These are phyloP conservation scores for Penicillium sp. DNA, from an alignment of 2,329 filamentous ascomycete genomes.

Conservation along the genomic window DNA sequence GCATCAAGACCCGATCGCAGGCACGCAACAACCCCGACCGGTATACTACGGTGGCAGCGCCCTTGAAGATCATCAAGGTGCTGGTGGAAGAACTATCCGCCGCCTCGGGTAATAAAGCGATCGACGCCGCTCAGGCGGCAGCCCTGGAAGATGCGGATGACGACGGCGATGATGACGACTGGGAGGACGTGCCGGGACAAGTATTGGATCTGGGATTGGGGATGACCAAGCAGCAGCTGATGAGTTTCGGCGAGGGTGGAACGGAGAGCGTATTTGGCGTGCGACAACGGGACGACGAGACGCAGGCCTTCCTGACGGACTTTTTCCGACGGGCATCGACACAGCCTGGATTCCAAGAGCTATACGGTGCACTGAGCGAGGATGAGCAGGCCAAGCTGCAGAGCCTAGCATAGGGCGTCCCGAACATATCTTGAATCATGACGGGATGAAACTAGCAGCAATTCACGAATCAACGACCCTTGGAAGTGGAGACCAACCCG, in stretches of 20 bases:
- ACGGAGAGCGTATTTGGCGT: slow-evolving; percentile 46
- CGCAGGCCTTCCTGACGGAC: slow-evolving; percentile 73
- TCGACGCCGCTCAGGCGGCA: slow-evolving; percentile 55
- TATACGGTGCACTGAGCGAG: slow-evolving; percentile 52
- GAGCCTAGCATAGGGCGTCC: slow-evolving; percentile 23
- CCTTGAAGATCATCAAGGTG: slow-evolving; percentile 93
- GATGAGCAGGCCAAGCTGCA: slow-evolving; percentile 47
- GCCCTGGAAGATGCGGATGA: slow-evolving; percentile 59
- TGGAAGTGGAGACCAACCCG: not conserved
- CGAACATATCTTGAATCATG: not conserved
- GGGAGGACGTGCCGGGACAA: slow-evolving; percentile 81
- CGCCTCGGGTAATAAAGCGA: slow-evolving; percentile 58
- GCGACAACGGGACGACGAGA: slow-evolving; percentile 81
- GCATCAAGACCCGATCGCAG: slow-evolving; percentile 91
- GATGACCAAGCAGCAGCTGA: slow-evolving; percentile 68
- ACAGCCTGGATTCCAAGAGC: slow-evolving; percentile 52
- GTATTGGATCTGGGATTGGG: slow-evolving; percentile 70
- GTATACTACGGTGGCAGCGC: slow-evolving; percentile 80
- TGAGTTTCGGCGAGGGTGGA: slow-evolving; percentile 62
- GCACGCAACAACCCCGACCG: slow-evolving; percentile 84
- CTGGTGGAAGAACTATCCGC: slow-evolving; percentile 86
- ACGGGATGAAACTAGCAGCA: not conserved
- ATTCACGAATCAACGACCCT: not conserved
- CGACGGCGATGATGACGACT: slow-evolving; percentile 72
- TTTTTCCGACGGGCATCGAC: slow-evolving; percentile 64